Evolutionary conservation across 495 filamentous ascomycete genomes (phyloP).

Genomic region (Daldinia decipiens): DNA sequence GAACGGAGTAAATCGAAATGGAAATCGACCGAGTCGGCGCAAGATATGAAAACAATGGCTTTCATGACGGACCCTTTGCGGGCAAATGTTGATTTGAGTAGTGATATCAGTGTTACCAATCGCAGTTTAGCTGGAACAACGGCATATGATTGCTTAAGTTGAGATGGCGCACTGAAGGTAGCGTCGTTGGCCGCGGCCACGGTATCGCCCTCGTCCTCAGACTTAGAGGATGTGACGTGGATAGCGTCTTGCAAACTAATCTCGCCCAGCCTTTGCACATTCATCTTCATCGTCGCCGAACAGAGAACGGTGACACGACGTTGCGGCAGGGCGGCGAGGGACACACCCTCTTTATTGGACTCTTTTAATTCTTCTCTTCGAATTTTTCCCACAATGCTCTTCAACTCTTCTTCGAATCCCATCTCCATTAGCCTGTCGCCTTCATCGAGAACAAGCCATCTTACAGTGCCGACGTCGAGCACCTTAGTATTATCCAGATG

Average conservation of each 20-base stretch:
- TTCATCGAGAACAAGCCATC: slow-evolving; percentile 95
- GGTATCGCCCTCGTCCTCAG: slow-evolving; percentile 57
- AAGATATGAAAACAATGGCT: slow-evolving; percentile 94
- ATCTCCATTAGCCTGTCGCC: slow-evolving; percentile 97
- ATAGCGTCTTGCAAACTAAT: slow-evolving; percentile 94
- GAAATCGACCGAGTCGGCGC: slow-evolving; percentile 96
- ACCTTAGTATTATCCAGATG: slow-evolving; percentile 92
- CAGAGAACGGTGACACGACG: slow-evolving; percentile 89
- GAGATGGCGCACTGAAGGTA: slow-evolving; percentile 84
- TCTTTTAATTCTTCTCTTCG: slow-evolving; percentile 58
- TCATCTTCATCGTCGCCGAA: slow-evolving; percentile 97
- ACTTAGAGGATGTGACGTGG: slow-evolving; percentile 78
- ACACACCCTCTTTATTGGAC: slow-evolving; percentile 53
- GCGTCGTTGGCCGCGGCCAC: slow-evolving; percentile 60
- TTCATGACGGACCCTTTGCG: slow-evolving; percentile 91
- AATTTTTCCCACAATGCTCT: slow-evolving; percentile 82
- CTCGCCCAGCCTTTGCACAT: slow-evolving; percentile 88
- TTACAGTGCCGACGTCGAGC: slow-evolving; percentile 84
- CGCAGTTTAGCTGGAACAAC: slow-evolving; percentile 89
- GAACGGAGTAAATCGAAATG: slow-evolving; percentile 89
- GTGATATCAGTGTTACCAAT: slow-evolving; percentile 83
- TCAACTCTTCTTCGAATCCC: slow-evolving; percentile 89
- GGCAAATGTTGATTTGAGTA: slow-evolving; percentile 85
- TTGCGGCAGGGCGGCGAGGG: slow-evolving; percentile 69
- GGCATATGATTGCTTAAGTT: slow-evolving; percentile 90